phyloP scores from a whole-genome alignment of 768 basidiomycete species.

The Leccinellum rugosiceps region DNA sequence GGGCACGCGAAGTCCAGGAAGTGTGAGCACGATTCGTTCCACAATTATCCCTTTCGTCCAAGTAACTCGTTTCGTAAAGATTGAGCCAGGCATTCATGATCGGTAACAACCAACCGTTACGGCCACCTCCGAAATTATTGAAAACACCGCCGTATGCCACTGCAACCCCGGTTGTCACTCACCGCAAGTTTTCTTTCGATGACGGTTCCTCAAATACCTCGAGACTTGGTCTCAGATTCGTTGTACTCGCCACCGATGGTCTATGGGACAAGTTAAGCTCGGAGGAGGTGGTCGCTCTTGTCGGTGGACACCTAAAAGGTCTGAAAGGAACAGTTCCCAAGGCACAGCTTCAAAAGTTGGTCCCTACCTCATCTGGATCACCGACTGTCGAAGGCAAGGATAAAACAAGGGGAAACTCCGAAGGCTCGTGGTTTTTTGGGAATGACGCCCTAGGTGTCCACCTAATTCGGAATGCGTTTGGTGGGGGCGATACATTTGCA shows the following conservation, averaged over 20 bases:
- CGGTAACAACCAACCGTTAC: slow-evolving; percentile 57
- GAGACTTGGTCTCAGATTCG: slow-evolving; percentile 50
- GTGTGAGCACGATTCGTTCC: slow-evolving; percentile 43
- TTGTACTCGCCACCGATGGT: slow-evolving; percentile 88
- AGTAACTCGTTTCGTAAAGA: slow-evolving; percentile 27
- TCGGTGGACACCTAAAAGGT: slow-evolving; percentile 77
- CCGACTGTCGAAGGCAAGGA: slow-evolving; percentile 64
- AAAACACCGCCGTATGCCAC: slow-evolving; percentile 94
- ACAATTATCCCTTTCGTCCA: neutral
- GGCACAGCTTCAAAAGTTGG: slow-evolving; percentile 48
- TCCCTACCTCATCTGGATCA: slow-evolving; percentile 51
- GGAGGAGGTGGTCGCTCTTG: slow-evolving; percentile 82
- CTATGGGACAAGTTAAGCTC: slow-evolving; percentile 77
- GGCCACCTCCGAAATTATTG: slow-evolving; percentile 57
- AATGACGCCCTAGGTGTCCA: slow-evolving; percentile 80
- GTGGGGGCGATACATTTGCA: slow-evolving; percentile 64
- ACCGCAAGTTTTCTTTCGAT: slow-evolving; percentile 62
- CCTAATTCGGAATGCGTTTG: slow-evolving; percentile 88
- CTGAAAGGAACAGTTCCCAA: slow-evolving; percentile 64
- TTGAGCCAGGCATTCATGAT: slow-evolving; percentile 65
- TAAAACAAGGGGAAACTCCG: slow-evolving; percentile 32
- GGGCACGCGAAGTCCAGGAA: slow-evolving; percentile 70
- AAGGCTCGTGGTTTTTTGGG: slow-evolving; percentile 71
- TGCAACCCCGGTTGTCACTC: slow-evolving; percentile 77
- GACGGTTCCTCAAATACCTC: slow-evolving; percentile 21